Evolutionary conservation across 2,329 filamentous ascomycete genomes (phyloP), one percentile per base, ranked within the genome.

Genomic region (Tolypocladium endophyticum): DNA sequence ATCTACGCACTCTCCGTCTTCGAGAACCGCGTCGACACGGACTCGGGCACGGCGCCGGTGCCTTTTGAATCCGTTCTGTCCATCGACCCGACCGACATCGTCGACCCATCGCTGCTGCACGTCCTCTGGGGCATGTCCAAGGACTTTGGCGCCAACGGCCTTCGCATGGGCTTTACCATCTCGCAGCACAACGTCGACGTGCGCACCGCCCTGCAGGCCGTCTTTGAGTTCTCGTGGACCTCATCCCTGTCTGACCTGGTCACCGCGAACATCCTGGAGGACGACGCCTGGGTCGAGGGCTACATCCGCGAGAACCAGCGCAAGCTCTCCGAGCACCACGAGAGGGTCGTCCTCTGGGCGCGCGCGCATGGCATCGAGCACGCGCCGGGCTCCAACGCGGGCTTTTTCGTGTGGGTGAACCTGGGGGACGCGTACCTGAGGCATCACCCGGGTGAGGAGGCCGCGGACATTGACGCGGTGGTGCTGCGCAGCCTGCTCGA

Each of bases 61-160:
- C 66, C 71, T 0, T 84, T 84, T 61, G 73, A 73, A 12, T 83
- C 80, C 0, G 69, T 71, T 0, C 69, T 82, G 2, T 73, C 78
- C 0, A 76, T 83, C 23, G 71, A 79, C 28, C 66, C 71, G 0
- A 60, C 65, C 0, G 76, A 70, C 0, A 64, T 81, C 38, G 81
- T 85, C 38, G 76, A 84, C 60, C 71, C 76, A 1, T 62, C 67
- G 9, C 73, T 77, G 1, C 71, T 86, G 0, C 83, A 86, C 66
- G 76, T 82, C 1, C 67, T 82, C 28, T 76, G 78, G 68, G 73
- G 75, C 30, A 71, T 76, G 64, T 74, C 71, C 57, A 78, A 81
- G 64, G 81, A 84, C 67, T 86, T 85, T 67, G 79, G 80, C 30
- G 78, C 79, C 25, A 83, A 82, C 50, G 83, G 83, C 0, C 69